Evolutionary conservation across 805 yeast species (phyloP), one percentile per base, ranked within the genome.

Genomic region (Zygotorulaspora chibaensis): DNA sequence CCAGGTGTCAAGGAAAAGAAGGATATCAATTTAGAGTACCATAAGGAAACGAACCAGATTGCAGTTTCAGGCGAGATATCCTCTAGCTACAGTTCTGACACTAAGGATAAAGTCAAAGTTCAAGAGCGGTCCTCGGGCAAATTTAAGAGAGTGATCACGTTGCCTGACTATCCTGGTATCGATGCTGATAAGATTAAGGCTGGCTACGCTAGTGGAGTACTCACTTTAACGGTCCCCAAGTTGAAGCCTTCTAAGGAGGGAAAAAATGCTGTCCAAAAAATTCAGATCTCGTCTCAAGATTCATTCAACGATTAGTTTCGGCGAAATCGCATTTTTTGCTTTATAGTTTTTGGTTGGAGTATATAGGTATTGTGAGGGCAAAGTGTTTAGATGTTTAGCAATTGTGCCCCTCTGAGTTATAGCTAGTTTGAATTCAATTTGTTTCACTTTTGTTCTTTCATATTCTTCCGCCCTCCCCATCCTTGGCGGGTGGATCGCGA

Each of bases 1-100:
- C 77, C 80, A 8, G 80, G 80, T 43, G 76, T 75, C 15, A 56
- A 63, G 36, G 49, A 65, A 2, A 71, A 69, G 55, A 74, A 75
- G 16, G 61, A 68, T 36, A 65, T 74, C 53, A 62, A 69, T 11
- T 57, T 75, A 43, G 79, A 76, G 56, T 76, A 69, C 61, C 69
- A 75, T 56, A 66, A 72, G 48, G 72, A 72, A 34, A 61, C 66
- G 16, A 71, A 73, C 43, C 71, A 72, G 50, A 59, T 76, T 43
- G 55, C 65, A 11, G 58, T 76, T 28, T 62, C 70, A 40, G 81
- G 81, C 45, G 74, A 68, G 42, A 62, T 72, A 41, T 71, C 71
- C 31, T 51, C 54, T 8, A 38, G 50, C 9, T 20, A 42, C 2
- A 54, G 48, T 5, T 49, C 50, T 16, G 61, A 57, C n/a, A 53